These are phyloP conservation scores for Cucumis sativus DNA, from an alignment of 306 rosid species.

Conservation along the genomic window Cucumber_9930_V3 NC_026655.2:9382001-9382500, in stretches of 20 bases:
- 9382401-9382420: constrained; percentile 30
- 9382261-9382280: background rate
- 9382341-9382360: background rate
- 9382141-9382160: background rate
- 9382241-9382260: background rate
- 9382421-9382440: constrained; percentile 41
- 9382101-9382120: constrained; percentile 39
- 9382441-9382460: constrained; percentile 62
- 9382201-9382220: background rate
- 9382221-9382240: background rate
- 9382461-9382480: constrained; percentile 52
- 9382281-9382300: background rate
- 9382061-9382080: constrained; percentile 53
- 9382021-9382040: background rate
- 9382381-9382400: constrained; percentile 10
- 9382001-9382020: background rate
- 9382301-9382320: background rate
- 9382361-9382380: background rate
- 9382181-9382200: background rate
- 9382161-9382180: background rate
- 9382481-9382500: constrained; percentile 44
- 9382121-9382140: constrained; percentile 33
- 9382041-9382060: constrained; percentile 8
- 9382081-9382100: constrained; percentile 36
- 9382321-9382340: background rate